A percentile compares a stretch with the other conserved stretches of the same genome.
Conservation (phyloP, 768 basidiomycete genomes). For the Xanthoconium purpureum region DNA sequence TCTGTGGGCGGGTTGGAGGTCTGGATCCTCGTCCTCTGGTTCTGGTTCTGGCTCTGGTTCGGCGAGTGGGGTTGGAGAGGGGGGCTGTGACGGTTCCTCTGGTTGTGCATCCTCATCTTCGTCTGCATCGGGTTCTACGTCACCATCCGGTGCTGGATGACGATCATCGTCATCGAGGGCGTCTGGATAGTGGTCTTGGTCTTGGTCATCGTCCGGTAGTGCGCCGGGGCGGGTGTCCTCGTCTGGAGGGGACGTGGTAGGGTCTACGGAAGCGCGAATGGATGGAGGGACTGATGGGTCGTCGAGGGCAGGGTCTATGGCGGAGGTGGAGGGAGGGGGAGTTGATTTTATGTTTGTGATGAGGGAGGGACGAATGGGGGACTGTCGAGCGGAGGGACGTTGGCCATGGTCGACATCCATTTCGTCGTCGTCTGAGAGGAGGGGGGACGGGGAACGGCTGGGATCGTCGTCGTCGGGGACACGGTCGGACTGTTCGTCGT, state of each 20-base stretch:
- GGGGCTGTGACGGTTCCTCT: slow-evolving; percentile 24
- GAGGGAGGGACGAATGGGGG: slow-evolving; percentile 19
- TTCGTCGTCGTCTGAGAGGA: slow-evolving; percentile 21
- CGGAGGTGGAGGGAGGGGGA: slow-evolving; percentile 11
- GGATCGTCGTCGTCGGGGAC: slow-evolving; percentile 12
- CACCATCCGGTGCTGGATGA: slow-evolving; percentile 16
- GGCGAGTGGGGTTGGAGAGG: slow-evolving; percentile 22
- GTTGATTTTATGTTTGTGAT: slow-evolving; percentile 8
- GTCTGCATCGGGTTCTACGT: slow-evolving; percentile 26
- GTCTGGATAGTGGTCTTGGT: slow-evolving; percentile 17
- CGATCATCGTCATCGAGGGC: slow-evolving; percentile 23
- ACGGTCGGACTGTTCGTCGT: slow-evolving; percentile 19
- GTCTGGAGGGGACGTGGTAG: slow-evolving; percentile 18
- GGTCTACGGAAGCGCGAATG: slow-evolving; percentile 17
- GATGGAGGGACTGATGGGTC: slow-evolving; percentile 20
- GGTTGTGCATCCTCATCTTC: slow-evolving; percentile 35
- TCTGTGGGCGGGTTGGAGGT: slow-evolving; percentile 77
- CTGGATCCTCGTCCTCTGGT: slow-evolving; percentile 50
- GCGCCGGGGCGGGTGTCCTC: slow-evolving; percentile 10
- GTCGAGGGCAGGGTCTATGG: slow-evolving; percentile 22
- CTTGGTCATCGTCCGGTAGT: slow-evolving; percentile 31
- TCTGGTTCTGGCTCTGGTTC: slow-evolving; percentile 30
- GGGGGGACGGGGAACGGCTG: background rate
- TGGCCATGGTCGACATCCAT: slow-evolving; percentile 31
- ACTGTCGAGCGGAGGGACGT: slow-evolving; percentile 25